phyloP scores from a whole-genome alignment of 345 rosid species.

The Euphorbia tirucalli region DNA sequence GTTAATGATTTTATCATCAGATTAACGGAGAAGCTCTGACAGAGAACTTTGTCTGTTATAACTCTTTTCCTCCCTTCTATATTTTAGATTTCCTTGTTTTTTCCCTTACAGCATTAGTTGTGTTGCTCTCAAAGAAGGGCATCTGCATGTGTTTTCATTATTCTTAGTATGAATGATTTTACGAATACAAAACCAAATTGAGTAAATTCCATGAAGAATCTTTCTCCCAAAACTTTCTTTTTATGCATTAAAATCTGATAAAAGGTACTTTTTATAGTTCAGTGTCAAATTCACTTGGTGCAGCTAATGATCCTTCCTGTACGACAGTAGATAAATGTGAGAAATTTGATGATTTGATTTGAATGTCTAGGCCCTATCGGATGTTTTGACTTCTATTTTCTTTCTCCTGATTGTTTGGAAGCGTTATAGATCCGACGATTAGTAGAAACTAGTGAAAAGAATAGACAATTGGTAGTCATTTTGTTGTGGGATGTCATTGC shows the following conservation, averaged over 20 bases:
- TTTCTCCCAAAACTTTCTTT: background rate
- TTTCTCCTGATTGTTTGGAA: background rate
- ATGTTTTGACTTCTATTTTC: background rate
- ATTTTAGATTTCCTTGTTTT: background rate
- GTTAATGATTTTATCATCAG: slow-evolving; percentile 86
- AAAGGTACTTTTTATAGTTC: background rate
- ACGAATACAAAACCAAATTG: slow-evolving; percentile 15
- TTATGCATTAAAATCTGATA: background rate
- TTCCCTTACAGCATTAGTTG: background rate
- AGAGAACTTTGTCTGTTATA: slow-evolving; percentile 11
- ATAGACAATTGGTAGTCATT: background rate
- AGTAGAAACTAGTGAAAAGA: background rate
- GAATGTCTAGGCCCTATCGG: background rate
- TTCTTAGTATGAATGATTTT: background rate
- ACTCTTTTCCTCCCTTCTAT: background rate
- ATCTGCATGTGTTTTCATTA: background rate
- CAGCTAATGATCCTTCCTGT: background rate
- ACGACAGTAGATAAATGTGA: background rate
- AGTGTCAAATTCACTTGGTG: background rate
- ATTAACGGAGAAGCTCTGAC: slow-evolving; percentile 79
- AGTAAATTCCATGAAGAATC: slow-evolving; percentile 5
- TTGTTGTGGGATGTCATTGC: too few species aligned
- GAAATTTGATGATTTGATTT: background rate
- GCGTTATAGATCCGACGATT: background rate
- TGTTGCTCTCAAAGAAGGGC: background rate